Evolutionary conservation across 495 filamentous ascomycete genomes (phyloP).

Genomic region (Lineolata rhizophorae): DNA sequence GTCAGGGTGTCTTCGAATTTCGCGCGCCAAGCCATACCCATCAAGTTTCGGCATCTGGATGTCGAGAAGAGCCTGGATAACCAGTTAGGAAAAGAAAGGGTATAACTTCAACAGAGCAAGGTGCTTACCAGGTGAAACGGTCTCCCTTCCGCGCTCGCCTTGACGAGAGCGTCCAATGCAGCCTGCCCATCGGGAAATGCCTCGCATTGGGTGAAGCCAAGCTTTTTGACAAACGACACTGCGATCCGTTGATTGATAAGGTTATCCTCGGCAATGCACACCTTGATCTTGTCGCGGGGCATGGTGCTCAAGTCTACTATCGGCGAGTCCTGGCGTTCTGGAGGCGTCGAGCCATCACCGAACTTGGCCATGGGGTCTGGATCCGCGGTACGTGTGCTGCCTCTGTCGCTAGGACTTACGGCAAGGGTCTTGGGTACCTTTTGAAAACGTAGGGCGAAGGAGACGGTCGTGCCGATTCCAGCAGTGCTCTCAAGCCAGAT

Average conservation of each 20-base stretch:
- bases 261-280: conserved; percentile 84
- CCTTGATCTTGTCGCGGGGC: conserved; percentile 52
- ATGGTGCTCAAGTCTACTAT: conserved; percentile 40
- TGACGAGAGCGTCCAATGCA: conserved; percentile 62
- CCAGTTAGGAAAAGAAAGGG: neutral
- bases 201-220: conserved; percentile 63
- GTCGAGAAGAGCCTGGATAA: conserved; percentile 51
- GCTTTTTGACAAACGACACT: conserved; percentile 63
- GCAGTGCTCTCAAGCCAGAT: conserved; percentile 63
- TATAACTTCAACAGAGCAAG: too few relatives aligned
- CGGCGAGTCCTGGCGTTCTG: neutral
- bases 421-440: conserved; percentile 49
- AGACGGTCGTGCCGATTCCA: conserved; percentile 63
- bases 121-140: conserved; percentile 65
- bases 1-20: conserved; percentile 51
- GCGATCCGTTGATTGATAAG: conserved; percentile 80
- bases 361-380: conserved; percentile 31
- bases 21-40: conserved; percentile 77
- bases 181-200: conserved; percentile 71
- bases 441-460: conserved; percentile 61
- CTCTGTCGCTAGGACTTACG: too few relatives aligned
- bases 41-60: conserved; percentile 88
- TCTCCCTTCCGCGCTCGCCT: conserved; percentile 39
- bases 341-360: conserved; percentile 25
- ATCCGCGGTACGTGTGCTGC: too few relatives aligned